A percentile compares a stretch with the other conserved stretches of the same genome.
Conservation (phyloP, 768 basidiomycete genomes). For the Pleurotus pulmonarius region DNA sequence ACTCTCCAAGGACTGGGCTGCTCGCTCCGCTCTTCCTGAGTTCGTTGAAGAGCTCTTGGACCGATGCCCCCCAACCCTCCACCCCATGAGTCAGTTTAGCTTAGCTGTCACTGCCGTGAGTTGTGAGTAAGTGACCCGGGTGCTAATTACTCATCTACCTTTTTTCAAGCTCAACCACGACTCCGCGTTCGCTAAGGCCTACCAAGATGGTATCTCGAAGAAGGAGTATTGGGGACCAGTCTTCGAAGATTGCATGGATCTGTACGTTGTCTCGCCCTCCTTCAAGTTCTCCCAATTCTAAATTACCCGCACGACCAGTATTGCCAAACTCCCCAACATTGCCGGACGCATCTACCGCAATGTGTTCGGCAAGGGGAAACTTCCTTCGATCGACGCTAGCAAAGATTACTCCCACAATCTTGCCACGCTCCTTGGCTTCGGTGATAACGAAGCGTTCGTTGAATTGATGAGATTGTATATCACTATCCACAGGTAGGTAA, state of each 20-base stretch:
- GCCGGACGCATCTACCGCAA: slow-evolving; percentile 91
- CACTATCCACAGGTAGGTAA: slow-evolving; percentile 82
- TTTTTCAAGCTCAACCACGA: slow-evolving; percentile 77
- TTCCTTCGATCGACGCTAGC: slow-evolving; percentile 73
- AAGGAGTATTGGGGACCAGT: slow-evolving; percentile 96
- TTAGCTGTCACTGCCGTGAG: slow-evolving; percentile 89
- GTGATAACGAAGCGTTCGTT: slow-evolving; percentile 82
- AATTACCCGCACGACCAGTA: slow-evolving; percentile 38
- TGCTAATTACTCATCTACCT: slow-evolving; percentile 4
- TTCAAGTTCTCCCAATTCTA: background rate
- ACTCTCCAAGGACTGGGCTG: slow-evolving; percentile 93
- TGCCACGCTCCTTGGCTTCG: slow-evolving; percentile 87
- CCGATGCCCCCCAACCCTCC: slow-evolving; percentile 87
- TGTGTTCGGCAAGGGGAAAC: slow-evolving; percentile 84
- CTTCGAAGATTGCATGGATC: slow-evolving; percentile 87
- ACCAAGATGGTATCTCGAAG: slow-evolving; percentile 88
- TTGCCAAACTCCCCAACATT: slow-evolving; percentile 96
- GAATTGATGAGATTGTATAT: slow-evolving; percentile 95
- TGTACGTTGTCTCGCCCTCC: slow-evolving; percentile 36
- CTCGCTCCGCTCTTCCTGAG: slow-evolving; percentile 83
- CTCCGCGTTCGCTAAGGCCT: slow-evolving; percentile 94
- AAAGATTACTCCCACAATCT: slow-evolving; percentile 93
- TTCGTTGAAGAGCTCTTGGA: slow-evolving; percentile 98
- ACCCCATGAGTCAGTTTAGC: slow-evolving; percentile 99
- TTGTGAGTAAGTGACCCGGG: slow-evolving; percentile 7